Evolutionary conservation across 345 rosid species (phyloP), one percentile per base, ranked within the genome.

Genomic region (Draba incana): DNA sequence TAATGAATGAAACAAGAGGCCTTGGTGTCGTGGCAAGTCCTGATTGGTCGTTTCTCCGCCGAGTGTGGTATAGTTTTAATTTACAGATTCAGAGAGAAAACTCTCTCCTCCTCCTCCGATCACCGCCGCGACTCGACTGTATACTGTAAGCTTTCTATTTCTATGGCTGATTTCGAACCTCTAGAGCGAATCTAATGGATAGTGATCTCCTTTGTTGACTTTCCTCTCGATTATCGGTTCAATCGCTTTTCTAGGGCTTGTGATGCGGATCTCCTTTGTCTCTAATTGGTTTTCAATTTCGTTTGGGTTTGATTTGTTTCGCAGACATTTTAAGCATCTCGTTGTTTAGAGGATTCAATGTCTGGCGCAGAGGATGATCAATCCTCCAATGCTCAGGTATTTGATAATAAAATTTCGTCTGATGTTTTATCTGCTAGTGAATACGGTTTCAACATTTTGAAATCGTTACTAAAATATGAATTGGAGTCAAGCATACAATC

Each of bases 381-480:
- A 62, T 74, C 87, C 62, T 51, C 80, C 37, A 71, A 78, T 49
- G 37, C 81, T 72, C 85, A 86, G 97, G 97, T 89, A 70, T 62
- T 20, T 64, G 20, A 20, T 20, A 20, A 20, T 20, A 20, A 20
- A 20, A 20, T 20, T 20, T 20, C 20, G 20, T 20, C 20, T 20
- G 1, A 20, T 20, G 20, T 20, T 20, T 20, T 20, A 20, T 20
- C 20, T 20, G 20, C 20, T 20, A 20, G 20, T 20, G 20, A 20
- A 20, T 20, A 20, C 20, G 20, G 20, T 20, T 20, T 20, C 20
- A 20, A 20, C 20, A 20, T 20, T 20, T 20, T 20, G 20, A 20
- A 20, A 20, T 20, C 20, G 20, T 20, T 20, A 20, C 20, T 0
- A 20, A 20, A 20, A 20, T 20, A 20, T 20, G 20, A 20, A 20